These are phyloP conservation scores for Ceratocystis papillata DNA, from an alignment of 2,329 filamentous ascomycete species.

Conservation along the genomic window DNA sequence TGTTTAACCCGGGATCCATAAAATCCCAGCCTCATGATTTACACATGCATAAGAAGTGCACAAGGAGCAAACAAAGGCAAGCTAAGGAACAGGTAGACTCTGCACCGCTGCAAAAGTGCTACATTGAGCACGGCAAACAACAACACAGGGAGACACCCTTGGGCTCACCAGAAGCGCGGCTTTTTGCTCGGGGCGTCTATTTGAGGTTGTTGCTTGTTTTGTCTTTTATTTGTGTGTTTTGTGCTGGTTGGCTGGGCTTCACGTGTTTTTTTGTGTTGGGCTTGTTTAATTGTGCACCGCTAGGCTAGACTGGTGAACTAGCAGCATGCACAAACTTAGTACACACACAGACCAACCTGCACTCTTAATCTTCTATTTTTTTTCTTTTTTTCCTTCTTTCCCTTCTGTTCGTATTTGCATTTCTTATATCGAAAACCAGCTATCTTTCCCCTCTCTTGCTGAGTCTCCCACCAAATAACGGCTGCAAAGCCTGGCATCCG, in stretches of 20 bases:
- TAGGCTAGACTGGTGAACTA: no score
- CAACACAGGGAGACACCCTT: neutral
- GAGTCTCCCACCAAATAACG: slow-evolving; percentile 2
- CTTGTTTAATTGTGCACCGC: no score
- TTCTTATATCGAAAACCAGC: neutral
- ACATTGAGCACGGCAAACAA: neutral
- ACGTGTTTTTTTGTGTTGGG: neutral
- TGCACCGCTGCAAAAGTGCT: neutral
- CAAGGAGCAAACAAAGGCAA: neutral
- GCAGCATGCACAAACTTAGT: neutral
- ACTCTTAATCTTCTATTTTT: neutral
- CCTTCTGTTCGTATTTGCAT: neutral
- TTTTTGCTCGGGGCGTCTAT: neutral
- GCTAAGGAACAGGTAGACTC: neutral
- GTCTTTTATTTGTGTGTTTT: neutral
- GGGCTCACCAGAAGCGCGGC: neutral
- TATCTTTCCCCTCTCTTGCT: neutral
- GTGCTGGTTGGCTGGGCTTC: neutral
- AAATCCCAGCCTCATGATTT: slow-evolving; percentile 14
- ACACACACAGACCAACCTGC: neutral
- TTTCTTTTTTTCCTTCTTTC: neutral
- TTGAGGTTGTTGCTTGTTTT: neutral
- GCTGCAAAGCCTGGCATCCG: neutral
- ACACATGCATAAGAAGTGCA: slow-evolving; percentile 10
- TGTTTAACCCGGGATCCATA: neutral